These are phyloP conservation scores for Hypoxylon crocopeplum DNA, from an alignment of 495 filamentous ascomycete species.

Conservation along the genomic window DNA sequence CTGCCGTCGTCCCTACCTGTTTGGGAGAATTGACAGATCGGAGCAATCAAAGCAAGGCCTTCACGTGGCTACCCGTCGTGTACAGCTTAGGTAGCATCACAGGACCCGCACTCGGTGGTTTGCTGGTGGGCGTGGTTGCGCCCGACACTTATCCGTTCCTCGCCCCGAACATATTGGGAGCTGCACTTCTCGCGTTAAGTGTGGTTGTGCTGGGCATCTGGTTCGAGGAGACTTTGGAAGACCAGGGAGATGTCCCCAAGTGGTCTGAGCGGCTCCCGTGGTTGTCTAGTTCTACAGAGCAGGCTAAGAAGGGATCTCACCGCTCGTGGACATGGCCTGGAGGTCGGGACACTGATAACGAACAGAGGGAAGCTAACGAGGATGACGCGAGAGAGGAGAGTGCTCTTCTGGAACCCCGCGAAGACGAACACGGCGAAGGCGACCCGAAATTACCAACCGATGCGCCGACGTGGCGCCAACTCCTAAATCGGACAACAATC, in stretches of 20 bases:
- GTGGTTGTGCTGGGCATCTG: conserved; percentile 75
- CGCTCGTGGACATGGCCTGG: conserved; percentile 75
- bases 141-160: conserved; percentile 80
- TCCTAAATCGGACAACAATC: conserved; percentile 81
- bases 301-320: conserved; percentile 54
- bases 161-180: conserved; percentile 79
- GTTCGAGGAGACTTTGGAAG: conserved; percentile 88
- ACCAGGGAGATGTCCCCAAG: conserved; percentile 67
- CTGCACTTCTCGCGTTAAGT: conserved; percentile 73
- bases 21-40: conserved; percentile 94
- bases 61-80: conserved; percentile 89
- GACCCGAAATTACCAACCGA: conserved; percentile 43
- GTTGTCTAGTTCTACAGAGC: conserved; percentile 27
- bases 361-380: conserved; percentile 47
- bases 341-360: conserved; percentile 45
- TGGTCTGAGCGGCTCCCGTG: conserved; percentile 43
- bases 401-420: conserved; percentile 37
- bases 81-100: conserved; percentile 94
- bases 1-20: conserved; percentile 84
- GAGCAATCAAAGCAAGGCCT: conserved; percentile 89
- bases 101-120: conserved; percentile 86
- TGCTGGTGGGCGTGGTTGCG: conserved; percentile 67
- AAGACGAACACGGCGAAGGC: conserved; percentile 43
- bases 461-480: conserved; percentile 52
- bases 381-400: conserved; percentile 43